Evolutionary conservation across 805 yeast genomes (phyloP), one percentile per base, ranked within the genome.

Genomic region (Wickerhamomyces chaumierensis): DNA sequence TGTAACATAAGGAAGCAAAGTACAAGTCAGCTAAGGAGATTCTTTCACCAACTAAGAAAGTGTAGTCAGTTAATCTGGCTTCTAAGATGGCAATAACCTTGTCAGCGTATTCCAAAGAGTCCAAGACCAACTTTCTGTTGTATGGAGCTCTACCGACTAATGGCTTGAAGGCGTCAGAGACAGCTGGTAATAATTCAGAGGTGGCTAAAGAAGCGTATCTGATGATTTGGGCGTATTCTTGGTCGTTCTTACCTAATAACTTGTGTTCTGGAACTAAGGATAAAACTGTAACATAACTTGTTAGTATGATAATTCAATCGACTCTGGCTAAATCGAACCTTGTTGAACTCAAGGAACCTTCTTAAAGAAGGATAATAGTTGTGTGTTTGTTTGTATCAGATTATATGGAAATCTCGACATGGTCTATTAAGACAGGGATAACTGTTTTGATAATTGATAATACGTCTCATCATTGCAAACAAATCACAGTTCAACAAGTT

Each of bases 381-480:
- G 6, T 21, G 25, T 21, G 6, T 25, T 4, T 25, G 29, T 25
- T 25, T 23, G 17, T 57, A 59, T 75, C 81, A 75, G 81, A 70
- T 48, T 67, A 18, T 15, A 31, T 15, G 41, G 43, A 61, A 62
- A 61, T 68, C 80, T 78, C 84, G 84, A 78, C 84, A 78, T 71
- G 56, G 58, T 75, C 47, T 75, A 60, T 78, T 78, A 78, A 78
- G 85, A 78, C 85, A 78, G 85, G 85, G 85, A 78, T 78, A 78
- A 78, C 85, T 78, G 85, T 78, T 58, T 66, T 64, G 9, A 64
- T 60, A 28, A 31, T 39, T 34, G 31, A 53, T 56, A 65, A 62
- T 56, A 43, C 61, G 57, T 68, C 65, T 78, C 83, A 78, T 78
- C 84, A 76, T 59, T 56, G 57, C 48, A 52, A 45, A 17, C 9